Conservation (phyloP, 305 asterid genomes). For the Fraxinus floribunda region DNA sequence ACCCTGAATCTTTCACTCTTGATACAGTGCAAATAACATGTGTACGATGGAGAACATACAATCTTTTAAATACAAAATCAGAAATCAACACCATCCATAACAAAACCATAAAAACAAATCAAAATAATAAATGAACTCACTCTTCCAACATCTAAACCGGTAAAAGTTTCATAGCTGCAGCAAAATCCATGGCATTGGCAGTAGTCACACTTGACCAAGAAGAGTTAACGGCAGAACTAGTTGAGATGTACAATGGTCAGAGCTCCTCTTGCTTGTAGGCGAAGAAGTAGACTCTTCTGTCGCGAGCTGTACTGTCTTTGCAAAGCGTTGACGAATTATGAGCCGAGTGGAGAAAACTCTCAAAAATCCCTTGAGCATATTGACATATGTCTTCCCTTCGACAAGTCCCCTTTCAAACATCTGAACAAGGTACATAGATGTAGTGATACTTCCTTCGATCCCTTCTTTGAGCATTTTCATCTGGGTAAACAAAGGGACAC, state of each 20-base stretch:
- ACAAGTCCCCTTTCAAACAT: constrained; percentile 24
- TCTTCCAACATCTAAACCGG: constrained; percentile 33
- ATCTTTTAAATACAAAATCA: too few species aligned
- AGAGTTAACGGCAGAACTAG: constrained; percentile 72
- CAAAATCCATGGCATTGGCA: constrained; percentile 55
- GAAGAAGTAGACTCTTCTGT: constrained; percentile 28
- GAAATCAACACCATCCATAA: too few species aligned
- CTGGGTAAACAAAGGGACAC: constrained; percentile 30
- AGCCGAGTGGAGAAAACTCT: constrained; percentile 30
- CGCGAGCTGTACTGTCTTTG: constrained; percentile 28
- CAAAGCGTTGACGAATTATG: constrained; percentile 27
- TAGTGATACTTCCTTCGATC: constrained; percentile 29
- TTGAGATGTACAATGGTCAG: constrained; percentile 65
- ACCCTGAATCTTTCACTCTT: too few species aligned
- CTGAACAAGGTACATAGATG: constrained; percentile 17
- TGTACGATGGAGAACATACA: too few species aligned
- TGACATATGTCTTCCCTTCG: constrained; percentile 23
- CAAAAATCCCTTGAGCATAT: constrained; percentile 29
- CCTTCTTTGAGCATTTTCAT: constrained; percentile 31
- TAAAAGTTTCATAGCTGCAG: constrained; percentile 54
- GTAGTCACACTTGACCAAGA: constrained; percentile 47
- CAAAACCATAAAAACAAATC: too few species aligned
- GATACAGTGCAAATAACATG: too few species aligned
- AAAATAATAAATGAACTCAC: too few species aligned
- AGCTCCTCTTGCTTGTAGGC: constrained; percentile 56